A percentile compares a stretch with the other conserved stretches of the same genome.
phyloP scores from a whole-genome alignment of 2,329 filamentous ascomycete genomes.

The Pseudonectria buxi region DNA sequence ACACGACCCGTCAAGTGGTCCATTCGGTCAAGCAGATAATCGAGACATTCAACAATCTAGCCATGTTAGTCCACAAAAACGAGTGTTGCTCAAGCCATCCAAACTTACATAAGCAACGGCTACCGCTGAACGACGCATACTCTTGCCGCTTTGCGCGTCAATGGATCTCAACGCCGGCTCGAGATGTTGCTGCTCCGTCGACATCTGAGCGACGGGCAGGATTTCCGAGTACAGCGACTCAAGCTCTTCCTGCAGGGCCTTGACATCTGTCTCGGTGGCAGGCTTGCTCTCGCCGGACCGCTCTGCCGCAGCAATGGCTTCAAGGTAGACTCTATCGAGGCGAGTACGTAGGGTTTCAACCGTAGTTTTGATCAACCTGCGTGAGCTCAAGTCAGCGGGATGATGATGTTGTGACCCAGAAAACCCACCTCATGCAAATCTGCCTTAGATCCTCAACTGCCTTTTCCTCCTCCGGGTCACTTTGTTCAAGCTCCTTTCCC shows the following conservation, averaged over 20 bases:
- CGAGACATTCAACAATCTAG: slow-evolving; percentile 46
- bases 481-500: slow-evolving; percentile 50
- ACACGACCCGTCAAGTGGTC: slow-evolving; percentile 35
- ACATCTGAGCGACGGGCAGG: slow-evolving; percentile 63
- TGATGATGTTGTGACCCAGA: not conserved
- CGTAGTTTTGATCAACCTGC: slow-evolving; percentile 49
- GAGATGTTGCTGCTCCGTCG: slow-evolving; percentile 59
- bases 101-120: slow-evolving; percentile 45
- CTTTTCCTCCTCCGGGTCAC: slow-evolving; percentile 44
- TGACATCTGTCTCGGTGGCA: slow-evolving; percentile 35
- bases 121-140: slow-evolving; percentile 36
- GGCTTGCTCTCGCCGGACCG: slow-evolving; percentile 20
- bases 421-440: slow-evolving; percentile 43
- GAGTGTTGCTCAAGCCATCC: no score
- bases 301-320: slow-evolving; percentile 31
- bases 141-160: slow-evolving; percentile 36
- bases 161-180: slow-evolving; percentile 49
- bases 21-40: slow-evolving; percentile 43
- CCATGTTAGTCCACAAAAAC: slow-evolving; percentile 17
- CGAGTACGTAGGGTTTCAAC: slow-evolving; percentile 48
- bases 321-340: slow-evolving; percentile 50
- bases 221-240: slow-evolving; percentile 66
- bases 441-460: slow-evolving; percentile 53
- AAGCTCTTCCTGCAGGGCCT: slow-evolving; percentile 54
- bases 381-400: slow-evolving; percentile 7